These are phyloP conservation scores for Coemansia sp. DNA, from an alignment of 192 early-diverging fungal species.

Conservation along the genomic window DNA sequence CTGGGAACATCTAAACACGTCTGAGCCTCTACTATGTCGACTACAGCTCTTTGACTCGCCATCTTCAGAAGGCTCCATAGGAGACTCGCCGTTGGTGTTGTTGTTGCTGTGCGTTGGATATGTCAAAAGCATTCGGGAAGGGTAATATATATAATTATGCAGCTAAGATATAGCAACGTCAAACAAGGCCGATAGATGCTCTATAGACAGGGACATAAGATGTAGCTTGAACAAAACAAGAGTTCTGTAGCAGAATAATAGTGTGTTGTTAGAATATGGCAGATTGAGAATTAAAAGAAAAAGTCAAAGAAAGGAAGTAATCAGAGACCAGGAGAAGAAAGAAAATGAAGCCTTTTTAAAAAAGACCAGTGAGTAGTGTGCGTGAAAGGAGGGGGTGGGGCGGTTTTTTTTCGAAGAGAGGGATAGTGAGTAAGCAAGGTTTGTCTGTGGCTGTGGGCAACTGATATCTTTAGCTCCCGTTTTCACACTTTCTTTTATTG, in stretches of 20 bases:
- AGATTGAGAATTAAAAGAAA: too few relatives aligned
- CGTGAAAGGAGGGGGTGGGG: not conserved
- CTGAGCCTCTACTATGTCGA: conserved; percentile 38
- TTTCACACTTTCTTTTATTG: not conserved
- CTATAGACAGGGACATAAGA: conserved; percentile 1
- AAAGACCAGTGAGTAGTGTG: conserved; percentile 1
- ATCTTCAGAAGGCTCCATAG: conserved; percentile 8
- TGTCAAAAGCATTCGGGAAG: conserved; percentile 7
- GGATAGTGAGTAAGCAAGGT: too few relatives aligned
- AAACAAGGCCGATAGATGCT: not conserved
- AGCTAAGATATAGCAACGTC: conserved; percentile 1
- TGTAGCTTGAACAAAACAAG: too few relatives aligned
- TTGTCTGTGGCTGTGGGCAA: too few relatives aligned
- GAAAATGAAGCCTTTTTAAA: not conserved
- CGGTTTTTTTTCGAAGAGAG: not conserved
- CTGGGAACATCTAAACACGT: conserved; percentile 12
- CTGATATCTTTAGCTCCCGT: too few relatives aligned
- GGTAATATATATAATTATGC: not conserved
- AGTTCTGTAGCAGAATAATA: too few relatives aligned
- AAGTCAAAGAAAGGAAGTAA: too few relatives aligned
- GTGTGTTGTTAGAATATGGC: too few relatives aligned
- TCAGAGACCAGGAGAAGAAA: conserved; percentile 1
- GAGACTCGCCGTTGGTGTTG: conserved; percentile 3
- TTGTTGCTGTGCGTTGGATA: conserved; percentile 1
- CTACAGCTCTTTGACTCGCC: conserved; percentile 20